These are phyloP conservation scores for Paragyromitra xinjiangensis DNA, from an alignment of 495 filamentous ascomycete species.

Conservation along the genomic window DNA sequence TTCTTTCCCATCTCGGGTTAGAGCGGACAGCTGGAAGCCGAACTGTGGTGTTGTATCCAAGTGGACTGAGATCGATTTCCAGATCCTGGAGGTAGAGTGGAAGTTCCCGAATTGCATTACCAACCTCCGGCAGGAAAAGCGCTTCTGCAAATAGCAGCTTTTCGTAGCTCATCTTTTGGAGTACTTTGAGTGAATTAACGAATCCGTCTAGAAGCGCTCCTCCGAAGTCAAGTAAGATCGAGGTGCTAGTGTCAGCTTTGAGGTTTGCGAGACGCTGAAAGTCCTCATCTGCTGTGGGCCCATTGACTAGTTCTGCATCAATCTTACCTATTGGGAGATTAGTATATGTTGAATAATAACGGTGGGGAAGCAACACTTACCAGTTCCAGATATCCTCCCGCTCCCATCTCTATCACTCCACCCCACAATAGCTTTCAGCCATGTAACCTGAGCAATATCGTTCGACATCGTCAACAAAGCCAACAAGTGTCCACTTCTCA, in stretches of 20 bases:
- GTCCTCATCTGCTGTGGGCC: background rate
- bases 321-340: constrained; percentile 18
- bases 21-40: constrained; percentile 5
- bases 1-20: constrained; percentile 11
- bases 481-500: constrained; percentile 20
- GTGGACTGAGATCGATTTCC: constrained; percentile 15
- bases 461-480: constrained; percentile 11
- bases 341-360: background rate
- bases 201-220: constrained; percentile 37
- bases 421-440: constrained; percentile 18
- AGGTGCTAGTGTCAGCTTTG: background rate
- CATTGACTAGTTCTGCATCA: constrained; percentile 1
- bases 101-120: constrained; percentile 10
- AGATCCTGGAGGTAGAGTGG: constrained; percentile 20
- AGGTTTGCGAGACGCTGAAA: constrained; percentile 5
- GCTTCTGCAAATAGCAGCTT: constrained; percentile 23
- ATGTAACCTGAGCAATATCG: background rate
- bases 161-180: constrained; percentile 10
- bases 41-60: constrained; percentile 16
- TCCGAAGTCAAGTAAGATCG: constrained; percentile 32
- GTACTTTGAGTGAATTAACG: constrained; percentile 30
- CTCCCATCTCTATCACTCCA: constrained; percentile 30
- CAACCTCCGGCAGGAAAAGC: constrained; percentile 8
- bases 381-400: constrained; percentile 14
- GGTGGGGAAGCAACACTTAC: background rate